Percentiles rank a stretch among this genome's conserved stretches.
phyloP scores from a whole-genome alignment of 768 basidiomycete species.

The Russula olivacea region DNA sequence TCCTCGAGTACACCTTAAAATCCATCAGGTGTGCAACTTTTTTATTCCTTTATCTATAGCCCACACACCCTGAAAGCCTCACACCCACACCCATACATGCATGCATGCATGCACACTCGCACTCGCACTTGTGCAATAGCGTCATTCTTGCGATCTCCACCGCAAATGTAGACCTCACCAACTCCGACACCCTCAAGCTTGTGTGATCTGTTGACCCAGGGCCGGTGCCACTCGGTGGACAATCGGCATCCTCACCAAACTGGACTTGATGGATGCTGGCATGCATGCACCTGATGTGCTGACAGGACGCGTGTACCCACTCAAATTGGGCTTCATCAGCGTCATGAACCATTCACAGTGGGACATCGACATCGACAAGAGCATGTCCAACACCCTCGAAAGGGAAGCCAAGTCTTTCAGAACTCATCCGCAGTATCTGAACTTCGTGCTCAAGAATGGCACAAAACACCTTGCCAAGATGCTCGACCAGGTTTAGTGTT shows the following conservation, averaged over 20 bases:
- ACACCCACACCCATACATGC: too few species aligned
- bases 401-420: constrained; percentile 89
- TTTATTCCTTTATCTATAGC: too few species aligned
- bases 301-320: too few species aligned
- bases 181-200: constrained; percentile 95
- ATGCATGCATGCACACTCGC: too few species aligned
- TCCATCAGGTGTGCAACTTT: constrained; percentile 73
- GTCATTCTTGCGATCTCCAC: too few species aligned
- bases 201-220: constrained; percentile 94
- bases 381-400: constrained; percentile 76
- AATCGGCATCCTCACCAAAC: constrained; percentile 93
- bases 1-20: constrained; percentile 94
- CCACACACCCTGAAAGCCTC: too few species aligned
- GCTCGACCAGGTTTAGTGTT: constrained; percentile 90
- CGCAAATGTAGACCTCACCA: too few species aligned
- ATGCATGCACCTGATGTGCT: constrained; percentile 96
- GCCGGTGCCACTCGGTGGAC: constrained; percentile 94
- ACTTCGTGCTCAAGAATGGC: constrained; percentile 96
- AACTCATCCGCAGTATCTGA: constrained; percentile 85
- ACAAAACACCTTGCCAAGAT: constrained; percentile 91
- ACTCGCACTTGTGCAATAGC: too few species aligned
- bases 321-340: constrained; percentile 94
- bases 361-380: constrained; percentile 89
- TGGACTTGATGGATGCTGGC: constrained; percentile 98
- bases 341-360: constrained; percentile 97